These are phyloP conservation scores for Erythrophleum ivorense DNA, from an alignment of 331 rosid species.

Conservation along the genomic window DNA sequence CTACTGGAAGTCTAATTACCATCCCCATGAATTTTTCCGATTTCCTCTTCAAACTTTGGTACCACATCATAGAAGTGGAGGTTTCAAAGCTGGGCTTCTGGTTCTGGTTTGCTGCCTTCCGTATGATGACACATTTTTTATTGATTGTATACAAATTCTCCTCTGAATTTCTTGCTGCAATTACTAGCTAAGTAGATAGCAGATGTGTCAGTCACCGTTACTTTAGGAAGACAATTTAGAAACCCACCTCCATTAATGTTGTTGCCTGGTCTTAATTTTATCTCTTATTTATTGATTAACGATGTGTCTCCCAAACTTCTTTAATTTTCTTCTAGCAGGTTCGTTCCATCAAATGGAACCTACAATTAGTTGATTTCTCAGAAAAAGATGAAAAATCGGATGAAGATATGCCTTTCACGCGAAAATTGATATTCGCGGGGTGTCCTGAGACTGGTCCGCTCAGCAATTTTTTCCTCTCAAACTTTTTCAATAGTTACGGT, in stretches of 20 bases:
- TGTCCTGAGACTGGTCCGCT: background rate
- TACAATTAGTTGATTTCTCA: background rate
- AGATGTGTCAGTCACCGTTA: conserved; percentile 5
- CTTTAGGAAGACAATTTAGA: background rate
- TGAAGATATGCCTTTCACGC: background rate
- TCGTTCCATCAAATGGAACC: background rate
- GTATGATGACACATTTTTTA: too few species aligned
- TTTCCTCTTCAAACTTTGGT: background rate
- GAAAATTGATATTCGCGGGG: background rate
- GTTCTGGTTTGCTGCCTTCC: background rate
- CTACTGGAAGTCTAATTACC: background rate
- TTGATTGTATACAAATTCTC: background rate
- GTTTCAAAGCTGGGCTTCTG: background rate
- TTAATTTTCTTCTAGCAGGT: background rate
- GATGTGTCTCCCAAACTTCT: background rate
- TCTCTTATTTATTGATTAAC: background rate
- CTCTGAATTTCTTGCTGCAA: background rate
- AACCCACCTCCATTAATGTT: background rate
- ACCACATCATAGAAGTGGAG: background rate
- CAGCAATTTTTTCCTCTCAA: background rate
- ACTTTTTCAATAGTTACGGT: conserved; percentile 6
- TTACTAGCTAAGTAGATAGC: background rate
- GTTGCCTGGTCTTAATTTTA: background rate
- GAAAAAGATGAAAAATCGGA: background rate
- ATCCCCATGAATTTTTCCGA: background rate